Evolutionary conservation across 805 yeast genomes (phyloP).

Genomic region (Lachancea dasiensis): DNA sequence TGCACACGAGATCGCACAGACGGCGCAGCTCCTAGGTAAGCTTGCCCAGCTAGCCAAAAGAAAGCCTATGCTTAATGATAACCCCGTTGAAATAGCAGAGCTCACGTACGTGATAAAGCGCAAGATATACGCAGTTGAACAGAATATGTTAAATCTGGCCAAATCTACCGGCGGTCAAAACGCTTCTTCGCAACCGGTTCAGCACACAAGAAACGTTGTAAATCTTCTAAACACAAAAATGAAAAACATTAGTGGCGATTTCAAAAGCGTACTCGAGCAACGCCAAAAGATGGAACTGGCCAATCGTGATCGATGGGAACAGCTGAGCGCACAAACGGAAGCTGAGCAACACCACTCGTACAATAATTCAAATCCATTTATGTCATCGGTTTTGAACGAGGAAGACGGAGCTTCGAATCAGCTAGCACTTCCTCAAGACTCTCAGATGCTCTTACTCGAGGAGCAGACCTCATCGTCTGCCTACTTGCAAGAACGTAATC

Average conservation of each 20-base stretch:
- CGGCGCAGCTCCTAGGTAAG: slow-evolving; percentile 73
- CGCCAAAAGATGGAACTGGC: slow-evolving; percentile 81
- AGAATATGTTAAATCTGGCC: slow-evolving; percentile 79
- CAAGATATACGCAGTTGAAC: slow-evolving; percentile 51
- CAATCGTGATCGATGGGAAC: slow-evolving; percentile 76
- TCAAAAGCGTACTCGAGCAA: slow-evolving; percentile 80
- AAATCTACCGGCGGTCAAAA: slow-evolving; percentile 25
- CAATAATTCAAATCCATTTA: slow-evolving; percentile 37
- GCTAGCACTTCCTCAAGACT: slow-evolving; percentile 80
- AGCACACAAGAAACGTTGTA: slow-evolving; percentile 80
- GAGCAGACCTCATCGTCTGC: slow-evolving; percentile 62
- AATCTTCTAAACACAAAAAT: slow-evolving; percentile 82
- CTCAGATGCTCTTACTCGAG: slow-evolving; percentile 72
- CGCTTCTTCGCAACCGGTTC: slow-evolving; percentile 40
- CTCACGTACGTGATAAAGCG: slow-evolving; percentile 68
- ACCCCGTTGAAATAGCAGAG: slow-evolving; percentile 90
- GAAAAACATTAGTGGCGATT: slow-evolving; percentile 87
- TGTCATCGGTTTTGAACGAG: slow-evolving; percentile 31
- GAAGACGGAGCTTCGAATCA: slow-evolving; percentile 8
- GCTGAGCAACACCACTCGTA: slow-evolving; percentile 15
- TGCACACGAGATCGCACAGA: slow-evolving; percentile 83
- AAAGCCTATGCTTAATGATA: slow-evolving; percentile 88
- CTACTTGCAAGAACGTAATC: slow-evolving; percentile 75
- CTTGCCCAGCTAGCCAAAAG: slow-evolving; percentile 80
- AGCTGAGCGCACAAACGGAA: slow-evolving; percentile 44